phyloP scores from a whole-genome alignment of 1,284 basidiomycete species.

The Heterobasidion parviporum region DNA sequence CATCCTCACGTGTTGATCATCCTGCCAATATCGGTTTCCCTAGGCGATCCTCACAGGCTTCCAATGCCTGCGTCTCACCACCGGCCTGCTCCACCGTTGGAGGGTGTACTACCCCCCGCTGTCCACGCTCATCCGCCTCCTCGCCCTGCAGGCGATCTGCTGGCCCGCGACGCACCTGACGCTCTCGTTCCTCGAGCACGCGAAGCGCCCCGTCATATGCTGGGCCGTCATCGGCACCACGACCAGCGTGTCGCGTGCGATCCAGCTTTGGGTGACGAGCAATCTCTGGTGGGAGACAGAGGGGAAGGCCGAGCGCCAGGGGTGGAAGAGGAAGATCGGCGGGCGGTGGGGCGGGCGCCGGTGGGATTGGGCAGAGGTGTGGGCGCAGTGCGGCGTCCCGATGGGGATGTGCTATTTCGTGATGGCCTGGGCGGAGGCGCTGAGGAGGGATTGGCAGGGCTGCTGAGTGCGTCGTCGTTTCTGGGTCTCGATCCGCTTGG shows the following conservation, averaged over 20 bases:
- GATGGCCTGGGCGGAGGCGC: slow-evolving; percentile 65
- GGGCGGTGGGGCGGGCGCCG: slow-evolving; percentile 34
- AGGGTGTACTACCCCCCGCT: slow-evolving; percentile 74
- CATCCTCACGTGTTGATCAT: background rate
- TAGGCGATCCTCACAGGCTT: slow-evolving; percentile 73
- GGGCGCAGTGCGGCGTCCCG: slow-evolving; percentile 57
- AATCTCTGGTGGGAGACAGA: slow-evolving; percentile 40
- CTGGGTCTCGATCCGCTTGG: background rate
- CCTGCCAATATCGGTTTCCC: background rate
- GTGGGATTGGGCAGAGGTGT: slow-evolving; percentile 73
- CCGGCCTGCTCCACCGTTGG: slow-evolving; percentile 76
- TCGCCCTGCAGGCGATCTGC: slow-evolving; percentile 80
- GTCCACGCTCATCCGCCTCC: slow-evolving; percentile 73
- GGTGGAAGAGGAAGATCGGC: slow-evolving; percentile 33
- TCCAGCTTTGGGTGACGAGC: slow-evolving; percentile 83
- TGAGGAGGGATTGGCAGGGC: slow-evolving; percentile 31
- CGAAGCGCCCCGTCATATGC: slow-evolving; percentile 56
- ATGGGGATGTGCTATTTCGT: slow-evolving; percentile 64
- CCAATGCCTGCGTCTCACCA: slow-evolving; percentile 74
- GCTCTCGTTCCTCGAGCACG: slow-evolving; percentile 55
- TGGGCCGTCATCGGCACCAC: slow-evolving; percentile 82
- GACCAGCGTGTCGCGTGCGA: slow-evolving; percentile 62
- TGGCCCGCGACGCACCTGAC: slow-evolving; percentile 84
- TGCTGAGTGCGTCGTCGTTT: slow-evolving; percentile 21
- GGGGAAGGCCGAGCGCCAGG: slow-evolving; percentile 33